Conservation (phyloP, 805 yeast genomes). For the Lipomyces yamadae region DNA sequence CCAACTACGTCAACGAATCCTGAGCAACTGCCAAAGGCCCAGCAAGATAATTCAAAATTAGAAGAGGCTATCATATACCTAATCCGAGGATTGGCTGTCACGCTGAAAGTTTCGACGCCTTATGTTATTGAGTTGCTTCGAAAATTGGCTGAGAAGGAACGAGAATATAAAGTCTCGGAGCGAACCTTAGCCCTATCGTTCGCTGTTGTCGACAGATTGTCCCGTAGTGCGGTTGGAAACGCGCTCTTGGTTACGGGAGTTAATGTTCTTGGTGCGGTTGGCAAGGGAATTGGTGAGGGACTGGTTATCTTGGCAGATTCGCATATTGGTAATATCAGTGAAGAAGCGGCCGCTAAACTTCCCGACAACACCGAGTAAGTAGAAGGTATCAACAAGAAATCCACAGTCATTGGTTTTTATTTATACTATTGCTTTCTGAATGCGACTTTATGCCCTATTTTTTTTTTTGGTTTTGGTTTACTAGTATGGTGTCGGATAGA, state of each 20-base stretch:
- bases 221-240: conserved; percentile 19
- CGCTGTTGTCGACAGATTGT: conserved; percentile 18
- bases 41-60: conserved; percentile 5
- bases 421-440: not conserved
- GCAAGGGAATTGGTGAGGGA: conserved; percentile 29
- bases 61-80: conserved; percentile 20
- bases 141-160: conserved; percentile 22
- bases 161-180: conserved; percentile 24
- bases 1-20: no score
- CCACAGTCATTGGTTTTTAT: not conserved
- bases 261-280: conserved; percentile 22
- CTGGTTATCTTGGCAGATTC: conserved; percentile 9
- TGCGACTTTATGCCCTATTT: not conserved
- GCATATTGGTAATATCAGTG: not conserved
- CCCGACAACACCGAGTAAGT: not conserved
- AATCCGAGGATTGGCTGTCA: conserved; percentile 21
- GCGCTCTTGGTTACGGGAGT: conserved; percentile 8
- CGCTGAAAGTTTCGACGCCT: conserved; percentile 22
- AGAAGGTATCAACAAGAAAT: not conserved
- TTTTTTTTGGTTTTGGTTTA: not conserved
- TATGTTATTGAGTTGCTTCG: conserved; percentile 18
- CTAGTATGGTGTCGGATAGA: not conserved
- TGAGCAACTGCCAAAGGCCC: conserved; percentile 2
- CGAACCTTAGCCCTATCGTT: conserved; percentile 14
- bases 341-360: not conserved